Evolutionary conservation across 345 rosid genomes (phyloP).

Genomic region (Moricandia moricandioides): DNA sequence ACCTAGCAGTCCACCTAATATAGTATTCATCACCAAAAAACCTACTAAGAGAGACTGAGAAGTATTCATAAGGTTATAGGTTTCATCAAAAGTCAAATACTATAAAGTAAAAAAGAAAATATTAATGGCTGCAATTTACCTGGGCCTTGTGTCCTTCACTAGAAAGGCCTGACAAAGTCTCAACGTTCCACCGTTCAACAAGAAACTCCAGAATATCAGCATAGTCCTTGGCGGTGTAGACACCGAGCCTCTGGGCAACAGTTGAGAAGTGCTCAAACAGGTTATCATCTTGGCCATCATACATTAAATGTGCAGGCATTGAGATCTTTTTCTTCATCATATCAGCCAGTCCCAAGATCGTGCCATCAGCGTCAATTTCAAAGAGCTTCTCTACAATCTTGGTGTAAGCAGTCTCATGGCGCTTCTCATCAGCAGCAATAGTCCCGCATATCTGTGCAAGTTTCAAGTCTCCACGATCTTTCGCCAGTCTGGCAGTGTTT

Average conservation of each 20-base stretch:
- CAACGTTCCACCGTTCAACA: slow-evolving; percentile 59
- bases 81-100: too few relatives aligned
- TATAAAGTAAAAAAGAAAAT: too few relatives aligned
- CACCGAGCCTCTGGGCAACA: slow-evolving; percentile 60
- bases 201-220: slow-evolving; percentile 69
- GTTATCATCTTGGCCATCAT: slow-evolving; percentile 59
- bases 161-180: slow-evolving; percentile 53
- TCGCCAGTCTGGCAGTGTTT: slow-evolving; percentile 66
- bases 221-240: slow-evolving; percentile 65
- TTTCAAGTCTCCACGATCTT: slow-evolving; percentile 56
- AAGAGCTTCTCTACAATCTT: slow-evolving; percentile 69
- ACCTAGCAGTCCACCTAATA: not conserved
- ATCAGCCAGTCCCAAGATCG: slow-evolving; percentile 59
- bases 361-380: slow-evolving; percentile 60
- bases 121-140: slow-evolving; percentile 27
- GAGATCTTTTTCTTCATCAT: slow-evolving; percentile 54
- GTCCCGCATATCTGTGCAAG: slow-evolving; percentile 69
- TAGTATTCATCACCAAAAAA: not conserved
- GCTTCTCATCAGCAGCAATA: slow-evolving; percentile 71
- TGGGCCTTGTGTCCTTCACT: slow-evolving; percentile 54
- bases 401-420: slow-evolving; percentile 70
- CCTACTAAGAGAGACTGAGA: not conserved
- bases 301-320: slow-evolving; percentile 63
- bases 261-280: slow-evolving; percentile 67
- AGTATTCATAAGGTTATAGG: not conserved